phyloP scores from a whole-genome alignment of 352 stramenopile genomes.

The Globisporangium sylvaticum region DNA sequence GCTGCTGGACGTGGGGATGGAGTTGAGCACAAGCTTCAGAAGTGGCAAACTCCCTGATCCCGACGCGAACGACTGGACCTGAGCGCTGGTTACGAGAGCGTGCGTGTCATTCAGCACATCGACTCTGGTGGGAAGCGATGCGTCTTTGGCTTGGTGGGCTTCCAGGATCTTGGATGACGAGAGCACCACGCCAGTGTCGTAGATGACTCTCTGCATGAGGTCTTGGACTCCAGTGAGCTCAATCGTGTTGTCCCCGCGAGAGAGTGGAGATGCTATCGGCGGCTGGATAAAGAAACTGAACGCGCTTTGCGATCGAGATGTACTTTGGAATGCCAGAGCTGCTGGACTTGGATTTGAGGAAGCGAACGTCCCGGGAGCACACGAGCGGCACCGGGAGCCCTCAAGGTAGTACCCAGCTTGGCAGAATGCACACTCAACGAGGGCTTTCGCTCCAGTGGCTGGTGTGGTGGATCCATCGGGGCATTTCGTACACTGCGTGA shows the following conservation, averaged over 20 bases:
- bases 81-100: conserved; percentile 18
- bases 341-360: conserved; percentile 10
- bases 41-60: conserved; percentile 28
- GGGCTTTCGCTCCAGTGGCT: conserved; percentile 18
- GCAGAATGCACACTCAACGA: conserved; percentile 35
- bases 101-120: conserved; percentile 23
- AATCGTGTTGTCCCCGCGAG: conserved; percentile 1
- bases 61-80: conserved; percentile 22
- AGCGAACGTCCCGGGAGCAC: conserved; percentile 19
- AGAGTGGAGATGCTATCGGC: neutral
- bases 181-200: conserved; percentile 1
- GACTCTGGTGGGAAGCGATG: conserved; percentile 16
- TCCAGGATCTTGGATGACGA: conserved; percentile 28
- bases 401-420: conserved; percentile 26
- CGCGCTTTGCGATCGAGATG: conserved; percentile 20
- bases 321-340: conserved; percentile 11
- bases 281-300: conserved; percentile 32
- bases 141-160: conserved; percentile 27
- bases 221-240: conserved; percentile 2
- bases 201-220: conserved; percentile 23
- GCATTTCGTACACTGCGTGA: conserved; percentile 27
- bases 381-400: conserved; percentile 23
- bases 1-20: conserved; percentile 17
- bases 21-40: conserved; percentile 20
- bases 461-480: conserved; percentile 32